A percentile compares a stretch with the other conserved stretches of the same genome.
phyloP scores from a whole-genome alignment of 2,329 filamentous ascomycete genomes.

The Herpotrichia juniperi region DNA sequence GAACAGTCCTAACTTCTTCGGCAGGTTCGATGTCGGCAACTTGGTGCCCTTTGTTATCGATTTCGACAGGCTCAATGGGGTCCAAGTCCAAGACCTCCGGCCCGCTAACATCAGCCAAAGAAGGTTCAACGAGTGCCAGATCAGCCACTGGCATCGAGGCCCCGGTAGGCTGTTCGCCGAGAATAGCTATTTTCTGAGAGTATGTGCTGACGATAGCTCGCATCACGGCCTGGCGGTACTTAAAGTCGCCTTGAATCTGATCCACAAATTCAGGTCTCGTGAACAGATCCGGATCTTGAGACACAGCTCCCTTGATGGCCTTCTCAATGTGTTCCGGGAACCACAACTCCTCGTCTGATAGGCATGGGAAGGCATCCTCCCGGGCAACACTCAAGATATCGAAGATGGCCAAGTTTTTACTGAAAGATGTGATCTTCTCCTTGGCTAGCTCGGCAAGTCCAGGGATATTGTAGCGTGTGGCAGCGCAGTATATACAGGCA shows the following conservation, averaged over 20 bases:
- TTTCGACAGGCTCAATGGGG: background rate
- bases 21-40: background rate
- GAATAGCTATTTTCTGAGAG: background rate
- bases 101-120: background rate
- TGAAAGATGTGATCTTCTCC: slow-evolving; percentile 21
- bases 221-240: slow-evolving; percentile 34
- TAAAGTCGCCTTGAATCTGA: slow-evolving; percentile 30
- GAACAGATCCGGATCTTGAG: slow-evolving; percentile 28
- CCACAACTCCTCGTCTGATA: slow-evolving; percentile 31
- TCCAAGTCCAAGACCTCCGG: background rate
- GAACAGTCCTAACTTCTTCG: background rate
- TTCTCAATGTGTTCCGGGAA: slow-evolving; percentile 30
- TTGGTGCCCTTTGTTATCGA: background rate
- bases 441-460: slow-evolving; percentile 32
- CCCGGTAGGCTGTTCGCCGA: background rate
- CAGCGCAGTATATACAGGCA: slow-evolving; percentile 34
- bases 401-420: slow-evolving; percentile 25
- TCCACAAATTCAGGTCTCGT: slow-evolving; percentile 28
- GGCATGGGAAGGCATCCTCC: slow-evolving; percentile 25
- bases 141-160: background rate
- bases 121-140: background rate
- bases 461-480: slow-evolving; percentile 29
- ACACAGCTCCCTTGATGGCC: slow-evolving; percentile 24
- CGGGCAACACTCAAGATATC: slow-evolving; percentile 27
- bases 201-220: slow-evolving; percentile 32